Evolutionary conservation across 805 yeast genomes (phyloP).

Genomic region (Pichia paraexigua): DNA sequence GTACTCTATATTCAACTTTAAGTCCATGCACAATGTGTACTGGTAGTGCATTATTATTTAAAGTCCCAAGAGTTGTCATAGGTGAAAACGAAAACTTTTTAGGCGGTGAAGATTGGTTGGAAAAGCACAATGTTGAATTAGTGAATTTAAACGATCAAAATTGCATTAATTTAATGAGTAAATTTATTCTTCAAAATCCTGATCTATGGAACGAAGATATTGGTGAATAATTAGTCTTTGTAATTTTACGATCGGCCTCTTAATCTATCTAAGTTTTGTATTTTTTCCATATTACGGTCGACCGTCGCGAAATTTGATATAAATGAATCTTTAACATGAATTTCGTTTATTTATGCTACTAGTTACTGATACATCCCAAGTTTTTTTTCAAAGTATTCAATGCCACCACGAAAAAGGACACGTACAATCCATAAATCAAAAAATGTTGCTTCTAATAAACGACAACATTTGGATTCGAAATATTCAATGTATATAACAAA

Average conservation of each 20-base stretch:
- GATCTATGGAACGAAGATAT: conserved; percentile 77
- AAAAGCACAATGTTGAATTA: conserved; percentile 63
- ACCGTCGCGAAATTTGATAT: neutral
- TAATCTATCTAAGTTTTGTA: too few relatives aligned
- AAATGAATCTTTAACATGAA: neutral
- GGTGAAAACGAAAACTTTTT: conserved; percentile 80
- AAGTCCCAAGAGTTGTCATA: conserved; percentile 76
- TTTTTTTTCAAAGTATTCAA: neutral
- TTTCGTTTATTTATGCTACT: too few relatives aligned
- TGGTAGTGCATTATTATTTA: conserved; percentile 87
- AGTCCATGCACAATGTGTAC: conserved; percentile 96
- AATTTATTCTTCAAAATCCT: conserved; percentile 74
- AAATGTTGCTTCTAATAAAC: neutral
- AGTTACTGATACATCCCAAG: too few relatives aligned
- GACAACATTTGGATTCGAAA: conserved; percentile 5
- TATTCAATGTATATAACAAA: conserved; percentile 53
- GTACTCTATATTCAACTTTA: conserved; percentile 87
- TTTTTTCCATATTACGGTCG: neutral
- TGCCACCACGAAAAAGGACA: conserved; percentile 13
- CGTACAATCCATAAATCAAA: neutral
- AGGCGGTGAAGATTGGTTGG: conserved; percentile 77
- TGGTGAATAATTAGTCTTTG: conserved; percentile 32
- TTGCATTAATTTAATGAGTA: conserved; percentile 65
- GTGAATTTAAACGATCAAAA: conserved; percentile 49
- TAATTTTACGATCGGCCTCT: neutral